Evolutionary conservation across 306 rosid species (phyloP), one percentile per base, ranked within the genome.

Genomic region (Quercus parvula): DNA sequence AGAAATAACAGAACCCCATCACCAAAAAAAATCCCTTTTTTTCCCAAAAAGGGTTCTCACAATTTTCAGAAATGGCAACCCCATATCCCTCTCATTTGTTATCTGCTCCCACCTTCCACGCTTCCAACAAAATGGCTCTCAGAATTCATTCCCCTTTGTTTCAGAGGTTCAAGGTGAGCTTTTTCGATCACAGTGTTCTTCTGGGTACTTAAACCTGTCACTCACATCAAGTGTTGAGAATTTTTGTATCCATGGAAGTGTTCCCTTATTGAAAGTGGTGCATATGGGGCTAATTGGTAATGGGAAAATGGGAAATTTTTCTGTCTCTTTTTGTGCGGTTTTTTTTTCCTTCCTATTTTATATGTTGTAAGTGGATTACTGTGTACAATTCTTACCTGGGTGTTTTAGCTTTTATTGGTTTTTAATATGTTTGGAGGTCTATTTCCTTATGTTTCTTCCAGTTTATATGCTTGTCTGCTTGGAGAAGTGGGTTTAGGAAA

Each of bases 71-170:
- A 63, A 91, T 94, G 97, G 81, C 86, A 74, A 74, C 87, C 57
- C 79, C 79, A 3, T 81, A 15, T 83, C 78, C 89, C 33, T 89
- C 88, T 71, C 82, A 78, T 82, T 84, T 89, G 67, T 41, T 88
- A 56, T 86, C 93, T 64, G 77, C 93, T 44, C 82, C 88, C 61
- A 19, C 84, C 78, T 83, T 87, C 78, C 91, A 74, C 38, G 77
- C 74, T 83, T 27, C 88, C 38, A 24, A 79, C 9, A 75, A 70
- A 84, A 79, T 49, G 76, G 78, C 79, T n/a, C 72, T 75, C 71
- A 59, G 73, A 56, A 62, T 58, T 24, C 75, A 81, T 68, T 77
- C 85, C 64, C 75, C 86, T 57, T 64, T 28, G 69, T 73, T 81
- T 70, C 78, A 28, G 59, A 75, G 83, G 49, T 82, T 83, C 76